phyloP scores from a whole-genome alignment of 768 basidiomycete genomes.

The Trametes elegans region DNA sequence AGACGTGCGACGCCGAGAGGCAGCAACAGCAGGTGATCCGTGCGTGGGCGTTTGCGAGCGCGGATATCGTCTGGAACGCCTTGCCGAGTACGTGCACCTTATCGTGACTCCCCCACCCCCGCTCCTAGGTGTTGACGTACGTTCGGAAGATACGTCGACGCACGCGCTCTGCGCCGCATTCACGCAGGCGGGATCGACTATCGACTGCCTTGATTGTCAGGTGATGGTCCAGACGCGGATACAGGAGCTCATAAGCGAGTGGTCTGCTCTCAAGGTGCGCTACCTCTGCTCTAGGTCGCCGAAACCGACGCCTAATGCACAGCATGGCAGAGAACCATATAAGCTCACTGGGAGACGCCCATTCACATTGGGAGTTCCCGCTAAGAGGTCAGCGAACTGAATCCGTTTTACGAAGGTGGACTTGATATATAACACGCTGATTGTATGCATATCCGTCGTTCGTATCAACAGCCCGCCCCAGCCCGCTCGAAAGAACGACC shows the following conservation, averaged over 20 bases:
- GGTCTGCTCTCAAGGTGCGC: constrained; percentile 70
- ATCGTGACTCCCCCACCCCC: too few species aligned
- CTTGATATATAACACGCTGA: too few species aligned
- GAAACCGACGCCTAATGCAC: too few species aligned
- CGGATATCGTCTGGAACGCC: constrained; percentile 28
- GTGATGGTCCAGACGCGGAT: constrained; percentile 59
- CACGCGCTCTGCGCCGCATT: constrained; percentile 65
- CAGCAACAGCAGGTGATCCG: constrained; percentile 26
- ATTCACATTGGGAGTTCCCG: too few species aligned
- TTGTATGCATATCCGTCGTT: too few species aligned
- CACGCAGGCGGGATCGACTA: constrained; percentile 58
- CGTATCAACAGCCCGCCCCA: too few species aligned
- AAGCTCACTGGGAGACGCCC: constrained; percentile 50
- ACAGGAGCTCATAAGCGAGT: constrained; percentile 59
- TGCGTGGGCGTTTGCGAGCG: constrained; percentile 30
- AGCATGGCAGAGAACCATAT: too few species aligned
- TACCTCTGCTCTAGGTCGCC: too few species aligned
- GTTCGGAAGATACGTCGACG: constrained; percentile 58
- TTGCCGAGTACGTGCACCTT: constrained; percentile 16
- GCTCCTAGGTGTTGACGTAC: background rate
- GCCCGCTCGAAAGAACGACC: too few species aligned
- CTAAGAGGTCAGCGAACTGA: too few species aligned
- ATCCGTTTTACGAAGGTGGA: too few species aligned
- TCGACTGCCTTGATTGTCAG: constrained; percentile 63
- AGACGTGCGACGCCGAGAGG: constrained; percentile 14